These are phyloP conservation scores for Stachybotrys chartarum DNA, from an alignment of 2,329 filamentous ascomycete species.

Conservation along the genomic window DNA sequence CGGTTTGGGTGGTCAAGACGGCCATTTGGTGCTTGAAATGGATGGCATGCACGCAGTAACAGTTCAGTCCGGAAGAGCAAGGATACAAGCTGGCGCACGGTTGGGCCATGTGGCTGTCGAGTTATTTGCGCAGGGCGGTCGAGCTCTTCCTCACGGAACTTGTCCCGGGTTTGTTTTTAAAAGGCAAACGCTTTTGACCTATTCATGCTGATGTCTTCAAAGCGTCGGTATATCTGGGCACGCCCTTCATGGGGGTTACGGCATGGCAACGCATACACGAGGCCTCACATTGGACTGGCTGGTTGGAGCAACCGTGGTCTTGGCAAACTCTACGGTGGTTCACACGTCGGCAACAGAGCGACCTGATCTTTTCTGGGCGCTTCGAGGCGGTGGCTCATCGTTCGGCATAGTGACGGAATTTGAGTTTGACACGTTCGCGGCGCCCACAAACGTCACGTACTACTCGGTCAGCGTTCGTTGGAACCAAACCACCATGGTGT, in stretches of 20 bases:
- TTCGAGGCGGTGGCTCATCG: conserved; percentile 21
- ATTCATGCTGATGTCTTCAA: conserved; percentile 3
- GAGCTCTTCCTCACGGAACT: conserved; percentile 42
- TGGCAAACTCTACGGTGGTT: conserved; percentile 16
- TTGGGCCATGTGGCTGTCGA: conserved; percentile 38
- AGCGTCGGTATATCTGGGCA: conserved; percentile 21
- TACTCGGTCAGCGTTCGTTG: conserved; percentile 14
- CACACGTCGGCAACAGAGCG: conserved; percentile 14
- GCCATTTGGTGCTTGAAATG: conserved; percentile 32
- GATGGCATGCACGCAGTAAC: conserved; percentile 29
- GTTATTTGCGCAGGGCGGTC: conserved; percentile 28
- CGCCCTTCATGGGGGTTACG: conserved; percentile 20
- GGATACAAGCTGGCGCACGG: conserved; percentile 36
- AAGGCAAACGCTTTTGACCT: background rate
- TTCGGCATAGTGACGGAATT: conserved; percentile 22
- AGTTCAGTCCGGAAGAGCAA: background rate
- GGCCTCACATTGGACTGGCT: conserved; percentile 21
- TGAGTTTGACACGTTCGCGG: conserved; percentile 17
- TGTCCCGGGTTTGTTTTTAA: conserved; percentile 36
- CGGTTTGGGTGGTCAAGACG: conserved; percentile 33
- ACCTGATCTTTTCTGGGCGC: conserved; percentile 21
- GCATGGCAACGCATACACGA: conserved; percentile 18
- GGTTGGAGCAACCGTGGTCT: conserved; percentile 18
- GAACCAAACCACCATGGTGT: conserved; percentile 8
- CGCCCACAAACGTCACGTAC: conserved; percentile 10